Evolutionary conservation across 345 rosid genomes (phyloP), one percentile per base, ranked within the genome.

Genomic region (Gossypium anomalum): DNA sequence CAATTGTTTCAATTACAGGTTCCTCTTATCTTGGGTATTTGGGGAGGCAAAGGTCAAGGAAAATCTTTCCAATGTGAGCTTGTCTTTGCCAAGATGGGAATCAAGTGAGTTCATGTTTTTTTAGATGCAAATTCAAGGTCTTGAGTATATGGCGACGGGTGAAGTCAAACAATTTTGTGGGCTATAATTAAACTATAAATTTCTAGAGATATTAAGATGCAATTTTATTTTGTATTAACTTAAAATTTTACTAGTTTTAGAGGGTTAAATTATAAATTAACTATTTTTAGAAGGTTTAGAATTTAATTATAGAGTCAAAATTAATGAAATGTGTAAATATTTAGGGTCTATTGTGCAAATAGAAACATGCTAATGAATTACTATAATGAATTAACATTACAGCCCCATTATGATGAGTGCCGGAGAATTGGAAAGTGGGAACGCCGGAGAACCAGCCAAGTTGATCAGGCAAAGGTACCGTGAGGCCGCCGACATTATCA

Each of bases 1-100:
- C 16, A 2, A 29, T 52, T 52, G 5, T 70, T 47, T 11, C 25
- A 25, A 11, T 52, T 25, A 44, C 76, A 94, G 98, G 79, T 94
- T 87, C 98, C 99, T 71, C 92, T 95, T 70, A 95, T 95, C 73
- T 87, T 95, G 86, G 99, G 99, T 83, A 69, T 95, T 1, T 95
- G 99, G 99, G 99, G 98, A 90, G 99, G 99, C 82, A 95, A 95
- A 82, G 99, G 98, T 72, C 99, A 95, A 71, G 99, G 98, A 73
- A 95, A 95, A 86, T 92, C 99, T 70, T 95, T 95, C 91, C 99
- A 95, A 48, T 89, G 96, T 77, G 99, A 93, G 85, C 99, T 95
- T 65, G 99, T 95, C 59, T 90, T 95, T 73, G 89, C 93, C 85
- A 95, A 95, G 96, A 89, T 95, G 99, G 99, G 99, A 75, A 95